phyloP scores from a whole-genome alignment of 768 basidiomycete genomes.

The Lactarius sanguifluus region DNA sequence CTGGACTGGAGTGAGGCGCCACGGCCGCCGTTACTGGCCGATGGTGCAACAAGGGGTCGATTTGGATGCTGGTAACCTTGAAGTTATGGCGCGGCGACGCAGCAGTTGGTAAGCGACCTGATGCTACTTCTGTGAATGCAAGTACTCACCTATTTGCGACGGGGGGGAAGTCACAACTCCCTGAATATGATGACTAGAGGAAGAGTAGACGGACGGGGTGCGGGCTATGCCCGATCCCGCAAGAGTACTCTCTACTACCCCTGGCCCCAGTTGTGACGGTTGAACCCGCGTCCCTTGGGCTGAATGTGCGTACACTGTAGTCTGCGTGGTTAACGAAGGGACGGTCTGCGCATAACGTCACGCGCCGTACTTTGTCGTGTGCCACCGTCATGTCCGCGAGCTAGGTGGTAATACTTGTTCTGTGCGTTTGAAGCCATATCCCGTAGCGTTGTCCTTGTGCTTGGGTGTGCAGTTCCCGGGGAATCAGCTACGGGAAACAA shows the following conservation, averaged over 20 bases:
- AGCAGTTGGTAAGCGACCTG: background rate
- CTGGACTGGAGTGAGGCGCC: background rate
- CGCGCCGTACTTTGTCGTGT: constrained; percentile 1
- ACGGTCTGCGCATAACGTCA: background rate
- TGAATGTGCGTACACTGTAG: background rate
- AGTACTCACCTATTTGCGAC: background rate
- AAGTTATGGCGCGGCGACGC: background rate
- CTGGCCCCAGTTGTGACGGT: background rate
- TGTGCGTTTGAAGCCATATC: background rate
- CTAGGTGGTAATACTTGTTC: background rate
- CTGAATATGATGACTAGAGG: background rate
- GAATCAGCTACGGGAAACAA: background rate
- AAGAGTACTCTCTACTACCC: background rate
- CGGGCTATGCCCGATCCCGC: background rate
- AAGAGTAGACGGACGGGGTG: background rate
- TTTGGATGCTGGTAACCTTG: background rate
- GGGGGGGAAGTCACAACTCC: background rate
- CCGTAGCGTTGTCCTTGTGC: background rate
- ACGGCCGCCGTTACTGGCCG: background rate
- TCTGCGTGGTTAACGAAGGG: background rate
- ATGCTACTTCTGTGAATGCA: background rate
- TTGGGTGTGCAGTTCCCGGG: constrained; percentile 10
- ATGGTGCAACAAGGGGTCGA: background rate
- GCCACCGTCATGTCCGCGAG: background rate
- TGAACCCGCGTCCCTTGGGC: background rate